Evolutionary conservation across 768 basidiomycete genomes (phyloP), one percentile per base, ranked within the genome.

Genomic region (Gyrodon lividus): DNA sequence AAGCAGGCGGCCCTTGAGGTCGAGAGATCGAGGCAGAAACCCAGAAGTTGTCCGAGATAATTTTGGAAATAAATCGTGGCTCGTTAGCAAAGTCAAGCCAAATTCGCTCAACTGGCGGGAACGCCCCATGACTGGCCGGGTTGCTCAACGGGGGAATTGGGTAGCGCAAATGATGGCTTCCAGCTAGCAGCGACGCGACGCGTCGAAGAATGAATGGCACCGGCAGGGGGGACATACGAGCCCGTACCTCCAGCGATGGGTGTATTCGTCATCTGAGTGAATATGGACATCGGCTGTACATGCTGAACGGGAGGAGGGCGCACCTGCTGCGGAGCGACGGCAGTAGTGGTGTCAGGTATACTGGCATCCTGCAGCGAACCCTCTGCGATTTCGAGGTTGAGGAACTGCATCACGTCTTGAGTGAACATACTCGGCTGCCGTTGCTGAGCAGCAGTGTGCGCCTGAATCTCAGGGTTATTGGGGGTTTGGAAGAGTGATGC

Each of bases 161-260:
- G 38, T 12, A 57, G 26, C 1, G 19, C 16, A 14, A 55, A 56
- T n/a, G 61, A 37, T 16, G 56, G 54, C 38, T 65, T 72, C 81
- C 82, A 86, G 46, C 68, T 78, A 3, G 69, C 82, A 8, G 64
- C 83, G 34, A 80, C 83, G 4, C 84, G 79, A 37, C 83, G 76
- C 22, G 69, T 75, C 8, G 76, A 73, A 1, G 76, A 74, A 50
- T 77, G 59, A 4, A 68, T 61, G 19, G 83, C 83, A 43, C 81
- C 84, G 12, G 80, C 53, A 13, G 84, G 82, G 5, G 84, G 83
- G 0, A 72, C 64, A 55, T 84, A 85, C 2, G 72, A 54, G 6
- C 50, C 54, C 19, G 47, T 20, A 17, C 55, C 38, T 7, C 55
- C 49, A 6, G 53, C 39, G 17, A 41, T 43, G 8, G 59, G 31